phyloP scores from a whole-genome alignment of 2,329 filamentous ascomycete species.

The Diplodia scrobiculata region DNA sequence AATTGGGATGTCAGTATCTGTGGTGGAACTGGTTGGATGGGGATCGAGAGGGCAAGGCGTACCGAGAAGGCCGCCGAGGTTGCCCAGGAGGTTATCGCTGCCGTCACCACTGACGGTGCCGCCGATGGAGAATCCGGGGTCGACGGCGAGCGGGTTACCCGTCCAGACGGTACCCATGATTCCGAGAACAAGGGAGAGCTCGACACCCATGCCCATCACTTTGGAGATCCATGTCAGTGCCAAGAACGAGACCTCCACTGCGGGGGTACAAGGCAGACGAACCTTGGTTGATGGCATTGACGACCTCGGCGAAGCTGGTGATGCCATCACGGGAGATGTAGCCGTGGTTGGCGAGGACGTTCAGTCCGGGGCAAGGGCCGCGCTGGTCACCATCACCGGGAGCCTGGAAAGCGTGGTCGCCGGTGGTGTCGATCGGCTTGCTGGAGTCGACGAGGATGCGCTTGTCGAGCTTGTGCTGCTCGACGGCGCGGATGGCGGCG shows the following conservation, averaged over 20 bases:
- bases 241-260: background rate
- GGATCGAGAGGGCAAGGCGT: conserved; percentile 31
- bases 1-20: background rate
- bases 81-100: conserved; percentile 43
- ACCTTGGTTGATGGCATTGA: conserved; percentile 23
- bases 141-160: conserved; percentile 55
- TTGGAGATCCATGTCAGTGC: conserved; percentile 12
- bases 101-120: conserved; percentile 35
- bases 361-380: conserved; percentile 42
- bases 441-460: conserved; percentile 22
- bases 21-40: conserved; percentile 6
- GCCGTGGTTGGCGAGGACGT: conserved; percentile 42
- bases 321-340: conserved; percentile 37
- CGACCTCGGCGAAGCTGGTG: conserved; percentile 24
- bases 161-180: conserved; percentile 36
- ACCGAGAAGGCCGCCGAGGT: conserved; percentile 49
- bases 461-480: conserved; percentile 32
- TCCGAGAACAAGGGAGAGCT: conserved; percentile 41
- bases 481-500: conserved; percentile 30
- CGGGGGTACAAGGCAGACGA: background rate
- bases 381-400: conserved; percentile 31
- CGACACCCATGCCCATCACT: conserved; percentile 36
- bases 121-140: conserved; percentile 43
- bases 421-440: conserved; percentile 24
- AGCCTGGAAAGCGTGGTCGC: conserved; percentile 28